Percentiles rank a stretch among this genome's conserved stretches.
Evolutionary conservation across 2,329 filamentous ascomycete species (phyloP).

Genomic region (Phaeosphaeria sp.): DNA sequence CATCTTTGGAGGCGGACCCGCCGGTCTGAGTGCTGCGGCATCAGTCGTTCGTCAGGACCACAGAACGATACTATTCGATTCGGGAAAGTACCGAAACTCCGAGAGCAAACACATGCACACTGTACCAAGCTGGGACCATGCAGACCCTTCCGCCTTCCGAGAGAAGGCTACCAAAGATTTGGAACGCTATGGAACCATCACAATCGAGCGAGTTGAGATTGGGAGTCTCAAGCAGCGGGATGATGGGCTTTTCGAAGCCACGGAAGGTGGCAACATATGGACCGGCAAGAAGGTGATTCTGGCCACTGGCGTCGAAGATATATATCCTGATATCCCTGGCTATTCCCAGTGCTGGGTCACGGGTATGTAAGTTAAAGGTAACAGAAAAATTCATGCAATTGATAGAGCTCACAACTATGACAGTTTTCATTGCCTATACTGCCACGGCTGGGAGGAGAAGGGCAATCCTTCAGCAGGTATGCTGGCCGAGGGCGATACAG

Average conservation of each 20-base stretch:
- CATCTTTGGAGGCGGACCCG: neutral
- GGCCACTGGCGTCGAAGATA: slow-evolving; percentile 59
- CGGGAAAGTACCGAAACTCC: slow-evolving; percentile 48
- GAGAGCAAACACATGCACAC: slow-evolving; percentile 50
- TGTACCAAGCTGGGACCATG: slow-evolving; percentile 48
- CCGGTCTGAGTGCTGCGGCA: neutral
- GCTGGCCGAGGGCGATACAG: neutral
- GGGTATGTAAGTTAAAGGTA: slow-evolving; percentile 49
- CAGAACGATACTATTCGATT: slow-evolving; percentile 50
- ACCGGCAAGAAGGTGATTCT: slow-evolving; percentile 60
- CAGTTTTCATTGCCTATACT: neutral
- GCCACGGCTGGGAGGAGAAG: neutral
- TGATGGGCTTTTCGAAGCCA: slow-evolving; percentile 35
- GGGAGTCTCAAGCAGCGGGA: slow-evolving; percentile 21
- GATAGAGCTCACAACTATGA: neutral
- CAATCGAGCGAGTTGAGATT: slow-evolving; percentile 23
- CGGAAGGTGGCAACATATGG: slow-evolving; percentile 53
- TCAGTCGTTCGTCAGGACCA: slow-evolving; percentile 45
- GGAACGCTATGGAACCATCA: slow-evolving; percentile 34
- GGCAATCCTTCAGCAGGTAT: neutral
- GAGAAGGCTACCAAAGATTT: slow-evolving; percentile 30
- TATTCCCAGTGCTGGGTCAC: slow-evolving; percentile 60
- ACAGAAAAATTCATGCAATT: neutral
- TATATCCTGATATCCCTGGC: slow-evolving; percentile 56
- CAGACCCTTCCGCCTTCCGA: slow-evolving; percentile 41